Conservation (phyloP, 2,329 filamentous ascomycete species). For the Xylaria sp. region DNA sequence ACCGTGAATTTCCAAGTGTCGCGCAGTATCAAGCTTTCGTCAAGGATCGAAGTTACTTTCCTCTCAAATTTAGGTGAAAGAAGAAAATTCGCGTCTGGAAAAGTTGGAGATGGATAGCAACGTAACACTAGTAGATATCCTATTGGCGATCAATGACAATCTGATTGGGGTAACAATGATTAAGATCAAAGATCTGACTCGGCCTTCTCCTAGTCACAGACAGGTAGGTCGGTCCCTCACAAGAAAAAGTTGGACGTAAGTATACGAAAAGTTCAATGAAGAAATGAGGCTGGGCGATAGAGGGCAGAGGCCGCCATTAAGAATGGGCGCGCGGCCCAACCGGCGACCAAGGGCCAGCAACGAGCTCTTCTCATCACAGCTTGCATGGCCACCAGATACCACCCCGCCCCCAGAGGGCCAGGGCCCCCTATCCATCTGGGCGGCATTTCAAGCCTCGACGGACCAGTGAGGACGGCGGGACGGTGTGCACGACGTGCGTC, state of each 20-base stretch:
- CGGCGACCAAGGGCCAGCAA: constrained; percentile 30
- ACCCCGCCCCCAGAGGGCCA: constrained; percentile 41
- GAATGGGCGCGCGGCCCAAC: constrained; percentile 31
- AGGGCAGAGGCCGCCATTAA: constrained; percentile 37
- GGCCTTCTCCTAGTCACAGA: constrained; percentile 12
- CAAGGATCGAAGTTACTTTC: not conserved
- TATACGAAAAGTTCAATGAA: constrained; percentile 25
- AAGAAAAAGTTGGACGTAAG: not conserved
- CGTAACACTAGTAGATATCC: constrained; percentile 12
- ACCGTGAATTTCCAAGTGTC: not conserved
- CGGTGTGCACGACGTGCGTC: constrained; percentile 48
- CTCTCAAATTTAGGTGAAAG: too few relatives aligned
- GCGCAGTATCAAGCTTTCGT: not conserved
- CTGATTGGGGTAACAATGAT: constrained; percentile 14
- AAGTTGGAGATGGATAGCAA: constrained; percentile 1
- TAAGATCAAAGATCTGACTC: not conserved
- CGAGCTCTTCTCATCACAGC: constrained; percentile 31
- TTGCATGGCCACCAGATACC: constrained; percentile 41
- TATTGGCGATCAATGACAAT: constrained; percentile 1
- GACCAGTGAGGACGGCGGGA: constrained; percentile 48
- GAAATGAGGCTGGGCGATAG: constrained; percentile 35
- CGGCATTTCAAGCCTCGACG: constrained; percentile 45
- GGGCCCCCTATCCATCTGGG: constrained; percentile 43
- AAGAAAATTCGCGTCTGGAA: not conserved
- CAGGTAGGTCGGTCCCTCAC: constrained; percentile 18